These are phyloP conservation scores for Discostella stelligera DNA, from an alignment of 352 stramenopile genomes.

Conservation along the genomic window DNA sequence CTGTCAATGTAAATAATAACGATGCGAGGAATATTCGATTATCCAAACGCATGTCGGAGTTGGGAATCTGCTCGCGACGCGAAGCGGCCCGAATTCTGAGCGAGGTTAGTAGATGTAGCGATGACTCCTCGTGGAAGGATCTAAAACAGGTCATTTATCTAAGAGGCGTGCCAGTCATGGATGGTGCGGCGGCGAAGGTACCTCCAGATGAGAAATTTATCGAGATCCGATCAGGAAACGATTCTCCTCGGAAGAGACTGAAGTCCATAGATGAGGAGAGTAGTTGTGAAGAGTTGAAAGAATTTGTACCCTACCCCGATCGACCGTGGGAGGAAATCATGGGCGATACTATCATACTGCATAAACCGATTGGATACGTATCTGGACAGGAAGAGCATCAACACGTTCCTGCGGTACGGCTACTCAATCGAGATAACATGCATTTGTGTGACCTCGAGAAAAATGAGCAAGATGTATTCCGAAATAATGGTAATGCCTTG, in stretches of 20 bases:
- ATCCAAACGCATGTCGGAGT: conserved; percentile 69
- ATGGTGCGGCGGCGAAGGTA: conserved; percentile 52
- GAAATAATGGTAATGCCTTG: conserved; percentile 12
- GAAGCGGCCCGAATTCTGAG: conserved; percentile 66
- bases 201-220: conserved; percentile 36
- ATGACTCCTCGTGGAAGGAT: conserved; percentile 15
- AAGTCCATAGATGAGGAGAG: neutral
- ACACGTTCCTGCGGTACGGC: conserved; percentile 53
- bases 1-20: neutral
- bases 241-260: neutral
- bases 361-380: conserved; percentile 79
- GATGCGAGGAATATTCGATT: conserved; percentile 42
- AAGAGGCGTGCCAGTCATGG: conserved; percentile 25
- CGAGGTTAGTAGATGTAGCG: conserved; percentile 23
- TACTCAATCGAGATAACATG: conserved; percentile 53
- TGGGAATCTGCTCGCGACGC: conserved; percentile 60
- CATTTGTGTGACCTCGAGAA: conserved; percentile 20
- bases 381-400: conserved; percentile 64
- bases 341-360: conserved; percentile 66
- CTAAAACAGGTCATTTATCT: conserved; percentile 42
- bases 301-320: conserved; percentile 34
- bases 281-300: neutral
- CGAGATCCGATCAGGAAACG: conserved; percentile 25
- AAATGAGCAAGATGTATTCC: conserved; percentile 25
- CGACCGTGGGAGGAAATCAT: conserved; percentile 46